Evolutionary conservation across 2,329 filamentous ascomycete genomes (phyloP).

Genomic region (Phyllosticta citrichinensis): DNA sequence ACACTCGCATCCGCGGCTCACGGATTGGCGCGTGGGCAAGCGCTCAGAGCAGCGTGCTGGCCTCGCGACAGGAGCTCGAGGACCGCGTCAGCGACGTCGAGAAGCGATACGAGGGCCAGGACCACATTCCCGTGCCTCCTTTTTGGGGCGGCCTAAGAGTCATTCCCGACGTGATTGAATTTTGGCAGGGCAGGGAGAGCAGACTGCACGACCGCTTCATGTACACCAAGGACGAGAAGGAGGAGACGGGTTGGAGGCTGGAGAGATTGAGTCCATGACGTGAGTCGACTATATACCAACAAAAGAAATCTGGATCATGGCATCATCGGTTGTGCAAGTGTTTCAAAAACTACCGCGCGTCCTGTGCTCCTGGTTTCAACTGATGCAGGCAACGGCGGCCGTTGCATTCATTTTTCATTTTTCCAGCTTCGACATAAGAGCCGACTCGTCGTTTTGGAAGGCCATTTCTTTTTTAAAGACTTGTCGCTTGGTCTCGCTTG

Average conservation of each 20-base stretch:
- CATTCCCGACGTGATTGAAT: constrained; percentile 79
- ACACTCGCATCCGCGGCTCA: constrained; percentile 63
- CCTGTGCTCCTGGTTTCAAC: neutral
- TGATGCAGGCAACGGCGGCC: neutral
- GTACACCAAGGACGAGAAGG: constrained; percentile 54
- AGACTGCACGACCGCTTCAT: constrained; percentile 88
- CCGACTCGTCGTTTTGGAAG: neutral
- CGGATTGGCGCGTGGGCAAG: constrained; percentile 90
- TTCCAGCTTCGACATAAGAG: neutral
- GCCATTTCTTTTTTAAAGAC: neutral
- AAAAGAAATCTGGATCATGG: neutral
- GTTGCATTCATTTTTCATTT: neutral
- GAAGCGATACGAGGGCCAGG: constrained; percentile 60
- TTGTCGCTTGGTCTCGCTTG: neutral
- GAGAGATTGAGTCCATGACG: constrained; percentile 62
- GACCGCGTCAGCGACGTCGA: constrained; percentile 68
- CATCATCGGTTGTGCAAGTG: neutral
- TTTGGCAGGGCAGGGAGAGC: constrained; percentile 88
- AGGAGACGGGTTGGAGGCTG: constrained; percentile 51
- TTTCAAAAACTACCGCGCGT: neutral
- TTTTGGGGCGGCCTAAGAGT: constrained; percentile 93
- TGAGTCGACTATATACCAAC: neutral
- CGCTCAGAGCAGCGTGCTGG: constrained; percentile 69
- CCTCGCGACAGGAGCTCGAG: constrained; percentile 63
- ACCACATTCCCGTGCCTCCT: constrained; percentile 78